Percentiles rank a stretch among this genome's conserved stretches.
Evolutionary conservation across 164 flowering plant genomes (phyloP).

Genomic region (Aristolochia contorta): DNA sequence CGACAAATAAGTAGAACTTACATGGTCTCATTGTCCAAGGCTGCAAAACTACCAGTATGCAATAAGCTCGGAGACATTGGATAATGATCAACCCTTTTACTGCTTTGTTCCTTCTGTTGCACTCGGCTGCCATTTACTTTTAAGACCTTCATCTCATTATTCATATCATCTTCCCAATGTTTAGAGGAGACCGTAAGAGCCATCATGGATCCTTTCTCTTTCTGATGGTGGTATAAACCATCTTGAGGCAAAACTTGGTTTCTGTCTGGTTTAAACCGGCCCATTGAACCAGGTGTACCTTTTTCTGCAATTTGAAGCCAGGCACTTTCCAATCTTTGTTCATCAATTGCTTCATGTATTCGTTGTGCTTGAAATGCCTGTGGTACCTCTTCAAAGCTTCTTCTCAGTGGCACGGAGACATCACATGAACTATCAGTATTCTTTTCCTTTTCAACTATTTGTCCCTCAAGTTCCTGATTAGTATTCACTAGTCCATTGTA

Average conservation of each 20-base stretch:
- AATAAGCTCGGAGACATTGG: conserved; percentile 84
- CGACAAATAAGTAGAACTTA: conserved; percentile 29
- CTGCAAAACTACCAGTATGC: conserved; percentile 40
- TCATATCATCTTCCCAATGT: conserved; percentile 56
- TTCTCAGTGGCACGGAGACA: conserved; percentile 13
- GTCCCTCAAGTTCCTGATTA: conserved; percentile 16
- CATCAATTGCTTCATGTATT: conserved; percentile 67
- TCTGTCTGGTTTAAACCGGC: conserved; percentile 63
- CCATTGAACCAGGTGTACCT: conserved; percentile 55
- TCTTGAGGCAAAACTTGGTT: conserved; percentile 92
- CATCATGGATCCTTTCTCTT: conserved; percentile 24
- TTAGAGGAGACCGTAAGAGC: conserved; percentile 28
- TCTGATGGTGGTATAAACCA: conserved; percentile 24
- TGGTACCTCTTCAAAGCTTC: conserved; percentile 21
- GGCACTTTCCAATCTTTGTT: conserved; percentile 82
- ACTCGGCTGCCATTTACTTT: conserved; percentile 25
- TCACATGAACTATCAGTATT: conserved; percentile 15
- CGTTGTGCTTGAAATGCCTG: conserved; percentile 54
- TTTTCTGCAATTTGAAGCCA: conserved; percentile 87
- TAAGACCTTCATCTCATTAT: conserved; percentile 42
- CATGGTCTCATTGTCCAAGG: conserved; percentile 52
- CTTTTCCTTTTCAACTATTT: conserved; percentile 16
- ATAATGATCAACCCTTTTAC: conserved; percentile 29
- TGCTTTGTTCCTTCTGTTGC: conserved; percentile 34
- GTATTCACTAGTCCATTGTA: conserved; percentile 5